These are phyloP conservation scores for Hygrophorus russula DNA, from an alignment of 768 basidiomycete genomes.

Conservation along the genomic window DNA sequence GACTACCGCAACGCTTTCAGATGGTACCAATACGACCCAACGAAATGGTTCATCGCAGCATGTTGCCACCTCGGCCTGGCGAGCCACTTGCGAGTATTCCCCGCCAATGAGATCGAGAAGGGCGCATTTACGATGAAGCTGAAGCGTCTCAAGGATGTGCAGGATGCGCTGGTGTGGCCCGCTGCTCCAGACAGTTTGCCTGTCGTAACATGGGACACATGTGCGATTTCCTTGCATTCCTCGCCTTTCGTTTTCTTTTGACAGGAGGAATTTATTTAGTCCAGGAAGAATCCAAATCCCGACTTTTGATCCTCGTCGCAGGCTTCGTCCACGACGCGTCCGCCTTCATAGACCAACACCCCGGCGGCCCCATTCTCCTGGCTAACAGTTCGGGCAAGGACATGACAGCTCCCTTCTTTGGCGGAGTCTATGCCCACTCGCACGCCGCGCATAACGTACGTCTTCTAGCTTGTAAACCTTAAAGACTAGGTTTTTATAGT, in stretches of 20 bases:
- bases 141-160: slow-evolving; percentile 53
- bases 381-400: slow-evolving; percentile 62
- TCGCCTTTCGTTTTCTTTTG: slow-evolving; percentile 1
- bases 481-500: too few species aligned
- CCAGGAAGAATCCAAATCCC: slow-evolving; percentile 52
- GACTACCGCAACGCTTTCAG: slow-evolving; percentile 70
- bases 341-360: slow-evolving; percentile 63
- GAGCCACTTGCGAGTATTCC: slow-evolving; percentile 74
- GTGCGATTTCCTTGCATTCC: slow-evolving; percentile 30
- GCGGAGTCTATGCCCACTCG: slow-evolving; percentile 74
- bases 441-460: slow-evolving; percentile 73
- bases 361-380: slow-evolving; percentile 61
- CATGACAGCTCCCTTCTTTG: slow-evolving; percentile 77
- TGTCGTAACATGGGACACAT: slow-evolving; percentile 72
- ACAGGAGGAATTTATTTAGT: slow-evolving; percentile 25
- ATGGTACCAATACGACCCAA: slow-evolving; percentile 87
- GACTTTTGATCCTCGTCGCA: slow-evolving; percentile 60
- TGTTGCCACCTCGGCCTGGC: slow-evolving; percentile 59
- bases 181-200: slow-evolving; percentile 47
- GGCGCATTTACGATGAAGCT: slow-evolving; percentile 77
- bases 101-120: slow-evolving; percentile 80
- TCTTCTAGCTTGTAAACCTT: not conserved
- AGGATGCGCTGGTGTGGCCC: slow-evolving; percentile 59
- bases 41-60: slow-evolving; percentile 86
- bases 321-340: slow-evolving; percentile 86